A percentile compares a stretch with the other conserved stretches of the same genome.
phyloP scores from a whole-genome alignment of 2,329 filamentous ascomycete genomes.

The Fusarium keratoplasticum region DNA sequence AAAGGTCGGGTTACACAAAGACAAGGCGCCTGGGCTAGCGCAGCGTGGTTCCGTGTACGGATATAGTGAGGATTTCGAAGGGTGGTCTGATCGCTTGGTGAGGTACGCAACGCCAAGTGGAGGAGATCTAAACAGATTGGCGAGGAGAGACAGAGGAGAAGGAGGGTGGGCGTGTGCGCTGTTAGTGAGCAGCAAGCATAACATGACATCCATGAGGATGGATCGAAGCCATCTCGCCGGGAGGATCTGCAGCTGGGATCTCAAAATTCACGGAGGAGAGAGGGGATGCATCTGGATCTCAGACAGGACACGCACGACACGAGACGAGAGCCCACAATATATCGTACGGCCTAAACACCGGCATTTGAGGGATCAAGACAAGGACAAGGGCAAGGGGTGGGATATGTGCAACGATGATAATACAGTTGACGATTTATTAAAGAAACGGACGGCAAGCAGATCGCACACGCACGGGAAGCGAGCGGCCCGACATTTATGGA shows the following conservation, averaged over 20 bases:
- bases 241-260: slow-evolving; percentile 31
- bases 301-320: not conserved
- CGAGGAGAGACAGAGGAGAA: slow-evolving; percentile 4
- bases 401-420: not conserved
- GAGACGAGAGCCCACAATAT: slow-evolving; percentile 30
- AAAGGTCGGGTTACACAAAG: slow-evolving; percentile 41
- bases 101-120: slow-evolving; percentile 29
- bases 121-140: slow-evolving; percentile 33
- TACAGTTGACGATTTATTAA: not conserved
- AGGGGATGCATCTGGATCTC: not conserved
- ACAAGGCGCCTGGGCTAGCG: slow-evolving; percentile 24
- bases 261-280: not conserved
- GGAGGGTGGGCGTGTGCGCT: slow-evolving; percentile 10
- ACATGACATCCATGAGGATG: not conserved
- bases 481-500: not conserved
- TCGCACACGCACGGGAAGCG: not conserved
- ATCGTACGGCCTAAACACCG: slow-evolving; percentile 8
- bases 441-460: not conserved
- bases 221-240: not conserved
- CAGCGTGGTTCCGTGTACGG: not conserved
- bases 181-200: slow-evolving; percentile 2
- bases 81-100: slow-evolving; percentile 30
- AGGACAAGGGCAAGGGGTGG: slow-evolving; percentile 16
- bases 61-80: slow-evolving; percentile 8
- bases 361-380: slow-evolving; percentile 5